These are phyloP conservation scores for Casuarina glauca DNA, from an alignment of 306 rosid genomes.

Conservation along the genomic window DNA sequence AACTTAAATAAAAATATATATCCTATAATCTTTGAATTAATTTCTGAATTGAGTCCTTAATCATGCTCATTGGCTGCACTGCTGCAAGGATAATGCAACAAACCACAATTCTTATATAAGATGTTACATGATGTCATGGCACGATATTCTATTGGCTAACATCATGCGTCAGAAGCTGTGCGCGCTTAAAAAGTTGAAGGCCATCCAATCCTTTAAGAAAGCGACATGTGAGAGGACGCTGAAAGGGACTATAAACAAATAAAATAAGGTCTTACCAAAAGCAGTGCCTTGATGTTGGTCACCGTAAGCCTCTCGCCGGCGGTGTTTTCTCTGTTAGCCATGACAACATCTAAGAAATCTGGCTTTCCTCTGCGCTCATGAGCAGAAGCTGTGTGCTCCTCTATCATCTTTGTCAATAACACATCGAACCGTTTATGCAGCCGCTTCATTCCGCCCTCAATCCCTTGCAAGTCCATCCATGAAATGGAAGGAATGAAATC, in stretches of 20 bases:
- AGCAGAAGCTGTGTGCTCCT: constrained; percentile 25
- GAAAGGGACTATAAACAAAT: not conserved
- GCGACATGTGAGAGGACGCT: too few relatives aligned
- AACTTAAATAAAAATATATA: too few relatives aligned
- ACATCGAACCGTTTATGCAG: constrained; percentile 25
- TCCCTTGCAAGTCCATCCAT: constrained; percentile 34
- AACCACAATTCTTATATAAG: too few relatives aligned
- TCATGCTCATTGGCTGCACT: too few relatives aligned
- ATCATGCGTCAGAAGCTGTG: too few relatives aligned
- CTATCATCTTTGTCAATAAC: constrained; percentile 33
- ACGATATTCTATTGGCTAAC: too few relatives aligned
- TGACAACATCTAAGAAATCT: constrained; percentile 34
- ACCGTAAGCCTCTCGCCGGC: constrained; percentile 15
- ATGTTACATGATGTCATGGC: too few relatives aligned
- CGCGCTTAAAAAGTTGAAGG: too few relatives aligned
- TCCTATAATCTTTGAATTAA: too few relatives aligned
- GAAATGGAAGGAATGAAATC: constrained; percentile 31
- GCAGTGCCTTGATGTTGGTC: constrained; percentile 34
- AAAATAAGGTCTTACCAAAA: constrained; percentile 15
- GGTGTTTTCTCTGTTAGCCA: constrained; percentile 2
- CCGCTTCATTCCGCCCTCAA: constrained; percentile 31
- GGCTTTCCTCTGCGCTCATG: constrained; percentile 25
- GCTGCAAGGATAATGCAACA: too few relatives aligned
- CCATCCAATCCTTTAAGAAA: too few relatives aligned
- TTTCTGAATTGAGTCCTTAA: too few relatives aligned